Conservation (phyloP, 306 rosid genomes). For the Cicer pinnatifidum region DNA sequence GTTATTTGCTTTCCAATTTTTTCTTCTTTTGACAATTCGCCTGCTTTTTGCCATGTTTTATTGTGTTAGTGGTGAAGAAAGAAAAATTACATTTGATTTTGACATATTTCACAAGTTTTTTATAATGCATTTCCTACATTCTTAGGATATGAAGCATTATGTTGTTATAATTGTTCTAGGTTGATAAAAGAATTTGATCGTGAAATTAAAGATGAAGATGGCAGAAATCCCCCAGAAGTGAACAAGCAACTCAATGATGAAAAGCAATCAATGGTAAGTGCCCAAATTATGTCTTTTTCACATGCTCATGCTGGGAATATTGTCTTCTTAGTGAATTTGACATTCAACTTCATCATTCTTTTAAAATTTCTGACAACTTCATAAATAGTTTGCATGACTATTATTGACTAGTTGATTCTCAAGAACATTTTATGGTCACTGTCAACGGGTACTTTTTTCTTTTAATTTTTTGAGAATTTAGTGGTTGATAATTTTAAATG, state of each 20-base stretch:
- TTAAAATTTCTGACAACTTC: conserved; percentile 1
- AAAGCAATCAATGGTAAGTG: conserved; percentile 88
- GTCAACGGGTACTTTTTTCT: background rate
- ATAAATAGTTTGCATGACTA: background rate
- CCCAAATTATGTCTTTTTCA: conserved; percentile 28
- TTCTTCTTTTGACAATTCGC: conserved; percentile 3
- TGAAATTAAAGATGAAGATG: conserved; percentile 91
- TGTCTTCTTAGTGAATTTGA: conserved; percentile 29
- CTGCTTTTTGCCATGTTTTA: conserved; percentile 14
- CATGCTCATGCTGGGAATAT: background rate
- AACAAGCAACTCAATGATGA: conserved; percentile 96
- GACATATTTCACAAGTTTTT: conserved; percentile 25
- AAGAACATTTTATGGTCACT: background rate
- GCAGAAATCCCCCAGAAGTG: conserved; percentile 79
- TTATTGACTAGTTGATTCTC: background rate
- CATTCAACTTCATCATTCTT: conserved; percentile 16
- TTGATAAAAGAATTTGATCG: conserved; percentile 93
- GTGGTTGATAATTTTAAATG: background rate
- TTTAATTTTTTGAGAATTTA: background rate
- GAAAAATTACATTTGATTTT: conserved; percentile 12
- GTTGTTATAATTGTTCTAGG: conserved; percentile 55
- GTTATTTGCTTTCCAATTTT: conserved; percentile 12
- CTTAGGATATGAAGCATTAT: conserved; percentile 32
- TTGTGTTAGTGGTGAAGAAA: conserved; percentile 6
- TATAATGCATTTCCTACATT: conserved; percentile 15